Percentiles rank a stretch among this genome's conserved stretches.
Evolutionary conservation across 768 basidiomycete species (phyloP).

Genomic region (Collybiopsis luxurians): DNA sequence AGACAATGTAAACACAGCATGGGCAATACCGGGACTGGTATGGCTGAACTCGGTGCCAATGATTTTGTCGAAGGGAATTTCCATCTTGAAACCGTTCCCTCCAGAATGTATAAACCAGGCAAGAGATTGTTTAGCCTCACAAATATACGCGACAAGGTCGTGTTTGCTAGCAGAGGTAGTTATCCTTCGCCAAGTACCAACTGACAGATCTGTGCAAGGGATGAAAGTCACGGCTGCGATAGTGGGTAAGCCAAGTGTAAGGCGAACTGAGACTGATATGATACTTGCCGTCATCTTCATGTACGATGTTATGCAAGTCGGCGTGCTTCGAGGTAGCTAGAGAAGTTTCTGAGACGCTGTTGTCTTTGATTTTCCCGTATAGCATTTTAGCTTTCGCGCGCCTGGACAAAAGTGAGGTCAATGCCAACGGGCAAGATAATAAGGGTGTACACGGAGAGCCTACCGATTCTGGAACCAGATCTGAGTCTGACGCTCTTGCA

Average conservation of each 20-base stretch:
- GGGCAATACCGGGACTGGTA: conserved; percentile 50
- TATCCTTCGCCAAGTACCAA: conserved; percentile 80
- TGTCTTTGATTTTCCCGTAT: conserved; percentile 51
- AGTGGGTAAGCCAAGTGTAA: background rate
- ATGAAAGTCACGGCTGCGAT: conserved; percentile 67
- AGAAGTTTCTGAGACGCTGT: conserved; percentile 24
- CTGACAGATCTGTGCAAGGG: conserved; percentile 69
- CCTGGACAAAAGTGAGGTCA: conserved; percentile 30
- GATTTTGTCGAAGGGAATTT: conserved; percentile 68
- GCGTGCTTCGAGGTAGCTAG: conserved; percentile 50
- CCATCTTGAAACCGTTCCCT: conserved; percentile 83
- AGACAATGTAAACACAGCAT: conserved; percentile 64
- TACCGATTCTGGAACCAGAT: conserved; percentile 90
- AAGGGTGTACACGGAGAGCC: too few relatives aligned
- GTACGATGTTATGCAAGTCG: conserved; percentile 63
- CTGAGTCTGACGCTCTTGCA: conserved; percentile 86
- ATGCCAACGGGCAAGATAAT: background rate
- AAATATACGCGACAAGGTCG: conserved; percentile 76
- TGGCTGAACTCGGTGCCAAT: conserved; percentile 54
- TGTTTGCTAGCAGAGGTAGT: conserved; percentile 50
- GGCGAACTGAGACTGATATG: background rate
- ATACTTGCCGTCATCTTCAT: conserved; percentile 73
- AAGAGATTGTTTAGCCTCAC: conserved; percentile 60
- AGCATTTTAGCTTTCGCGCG: conserved; percentile 81
- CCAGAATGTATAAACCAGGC: conserved; percentile 78